Base-by-base conservation (phyloP, 192 early-diverging fungal genomes). In the Rhizoclosmatium sp. region DNA sequence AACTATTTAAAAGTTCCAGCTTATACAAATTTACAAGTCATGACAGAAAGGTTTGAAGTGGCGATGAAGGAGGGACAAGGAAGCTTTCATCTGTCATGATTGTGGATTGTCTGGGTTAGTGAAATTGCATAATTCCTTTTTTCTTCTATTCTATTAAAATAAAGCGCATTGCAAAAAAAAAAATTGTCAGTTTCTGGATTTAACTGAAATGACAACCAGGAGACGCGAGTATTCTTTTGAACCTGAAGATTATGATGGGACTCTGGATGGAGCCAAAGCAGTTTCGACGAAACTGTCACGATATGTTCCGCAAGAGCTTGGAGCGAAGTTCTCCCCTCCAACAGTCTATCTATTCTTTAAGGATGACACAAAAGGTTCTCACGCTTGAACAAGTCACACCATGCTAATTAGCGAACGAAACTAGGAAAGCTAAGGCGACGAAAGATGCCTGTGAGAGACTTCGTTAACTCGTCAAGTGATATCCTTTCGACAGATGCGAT, bases 1-100 rank as follows among this genome's bases (percentile, higher is more conserved):
- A 97, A 98, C 78, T 95, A 95, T 75, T 87, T 98, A 62, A 98
- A 98, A 82, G 87, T 98, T 77, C 97, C 97, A 21, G 92, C 91
- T 31, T 98, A 97, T 80, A 86, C 91, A 12, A 79, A 79, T 23
- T 85, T 88, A 58, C 88, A 87, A 14, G 84, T 93, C 0, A 87
- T 95, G 84, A 84, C 82, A 42, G 81, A 83, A 65, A 87, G 91
- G 81, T 88, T 97, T 80, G 81, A 82, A 65, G 86, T 87, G 31
- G 94, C 96, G 9, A 89, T 94, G 51, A 82, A 84, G 14, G 97
- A 98, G 82, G 97, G 97, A n/a, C 90, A 94, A 73, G 92, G 92
- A 2, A 84, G 84, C 67, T 89, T 89, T 74, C 88, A 89, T 72
- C 56, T 89, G 66, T 87, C 85, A 19, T 89, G 65, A 44, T 59